A percentile compares a stretch with the other conserved stretches of the same genome.
phyloP scores from a whole-genome alignment of 805 yeast genomes.

The Suhomyces canberraensis region DNA sequence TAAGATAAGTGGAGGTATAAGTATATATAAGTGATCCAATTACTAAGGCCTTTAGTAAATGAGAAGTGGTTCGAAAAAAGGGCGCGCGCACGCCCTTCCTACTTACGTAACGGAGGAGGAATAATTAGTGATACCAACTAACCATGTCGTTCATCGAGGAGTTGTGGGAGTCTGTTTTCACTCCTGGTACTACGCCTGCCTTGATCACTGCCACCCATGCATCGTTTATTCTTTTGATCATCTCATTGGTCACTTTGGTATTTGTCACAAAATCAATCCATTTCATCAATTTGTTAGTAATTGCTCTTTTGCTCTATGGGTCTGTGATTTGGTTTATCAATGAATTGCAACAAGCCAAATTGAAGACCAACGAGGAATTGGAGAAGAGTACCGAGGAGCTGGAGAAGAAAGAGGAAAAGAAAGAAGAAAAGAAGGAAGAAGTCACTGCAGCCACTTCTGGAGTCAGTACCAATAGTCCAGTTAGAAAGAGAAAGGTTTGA shows the following conservation, averaged over 20 bases:
- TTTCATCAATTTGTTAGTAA: constrained; percentile 49
- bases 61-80: too few relatives aligned
- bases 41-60: too few relatives aligned
- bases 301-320: constrained; percentile 69
- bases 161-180: constrained; percentile 86
- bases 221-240: constrained; percentile 65
- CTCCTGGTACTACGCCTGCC: constrained; percentile 92
- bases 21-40: too few relatives aligned
- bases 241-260: constrained; percentile 56
- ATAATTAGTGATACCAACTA: too few relatives aligned
- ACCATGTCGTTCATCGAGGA: constrained; percentile 52
- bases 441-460: constrained; percentile 1
- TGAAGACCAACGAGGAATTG: constrained; percentile 43
- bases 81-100: too few relatives aligned
- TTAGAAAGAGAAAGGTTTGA: constrained; percentile 11
- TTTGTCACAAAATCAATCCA: constrained; percentile 67
- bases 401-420: constrained; percentile 4
- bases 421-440: neutral
- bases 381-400: constrained; percentile 22
- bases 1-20: too few relatives aligned
- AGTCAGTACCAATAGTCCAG: constrained; percentile 4
- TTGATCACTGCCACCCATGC: constrained; percentile 84
- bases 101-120: too few relatives aligned
- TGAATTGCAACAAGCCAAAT: constrained; percentile 54
- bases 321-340: constrained; percentile 83